Evolutionary conservation across 1,139 yeast genomes (phyloP).

Genomic region (Saccharomyces uvarum): DNA sequence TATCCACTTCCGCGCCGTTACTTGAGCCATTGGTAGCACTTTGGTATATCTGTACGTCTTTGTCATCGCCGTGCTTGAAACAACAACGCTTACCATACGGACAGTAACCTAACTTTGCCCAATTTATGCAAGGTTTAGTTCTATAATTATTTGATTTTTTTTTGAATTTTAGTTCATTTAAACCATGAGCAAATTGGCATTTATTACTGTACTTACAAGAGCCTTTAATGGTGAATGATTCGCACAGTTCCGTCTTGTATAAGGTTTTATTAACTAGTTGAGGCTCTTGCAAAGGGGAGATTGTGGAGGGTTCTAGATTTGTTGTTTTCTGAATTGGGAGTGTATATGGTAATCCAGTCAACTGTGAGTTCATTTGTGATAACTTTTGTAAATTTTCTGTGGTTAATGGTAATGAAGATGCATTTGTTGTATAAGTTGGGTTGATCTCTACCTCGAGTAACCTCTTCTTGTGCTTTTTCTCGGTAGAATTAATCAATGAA

Average conservation of each 20-base stretch:
- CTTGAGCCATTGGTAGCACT: conserved; percentile 12
- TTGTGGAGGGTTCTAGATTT: background rate
- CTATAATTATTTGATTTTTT: conserved; percentile 82
- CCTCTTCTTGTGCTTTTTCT: conserved; percentile 5
- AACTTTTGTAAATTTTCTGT: conserved; percentile 18
- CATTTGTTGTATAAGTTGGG: conserved; percentile 16
- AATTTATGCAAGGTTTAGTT: conserved; percentile 84
- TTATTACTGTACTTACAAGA: conserved; percentile 81
- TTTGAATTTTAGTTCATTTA: conserved; percentile 61
- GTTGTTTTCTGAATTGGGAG: conserved; percentile 2
- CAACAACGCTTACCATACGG: conserved; percentile 89
- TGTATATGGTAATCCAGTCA: conserved; percentile 2
- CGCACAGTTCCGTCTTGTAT: conserved; percentile 87
- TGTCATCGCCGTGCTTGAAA: conserved; percentile 62
- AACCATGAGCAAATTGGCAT: conserved; percentile 94
- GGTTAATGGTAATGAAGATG: conserved; percentile 19
- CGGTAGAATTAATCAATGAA: background rate
- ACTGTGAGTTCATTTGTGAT: conserved; percentile 6
- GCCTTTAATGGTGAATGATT: conserved; percentile 65
- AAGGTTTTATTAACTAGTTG: conserved; percentile 53
- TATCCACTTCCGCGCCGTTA: background rate
- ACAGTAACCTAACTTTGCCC: conserved; percentile 76
- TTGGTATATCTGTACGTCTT: conserved; percentile 28
- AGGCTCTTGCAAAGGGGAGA: conserved; percentile 2
- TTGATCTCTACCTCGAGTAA: conserved; percentile 22